Evolutionary conservation across 768 basidiomycete genomes (phyloP), one percentile per base, ranked within the genome.

Genomic region (Russula vinacea): DNA sequence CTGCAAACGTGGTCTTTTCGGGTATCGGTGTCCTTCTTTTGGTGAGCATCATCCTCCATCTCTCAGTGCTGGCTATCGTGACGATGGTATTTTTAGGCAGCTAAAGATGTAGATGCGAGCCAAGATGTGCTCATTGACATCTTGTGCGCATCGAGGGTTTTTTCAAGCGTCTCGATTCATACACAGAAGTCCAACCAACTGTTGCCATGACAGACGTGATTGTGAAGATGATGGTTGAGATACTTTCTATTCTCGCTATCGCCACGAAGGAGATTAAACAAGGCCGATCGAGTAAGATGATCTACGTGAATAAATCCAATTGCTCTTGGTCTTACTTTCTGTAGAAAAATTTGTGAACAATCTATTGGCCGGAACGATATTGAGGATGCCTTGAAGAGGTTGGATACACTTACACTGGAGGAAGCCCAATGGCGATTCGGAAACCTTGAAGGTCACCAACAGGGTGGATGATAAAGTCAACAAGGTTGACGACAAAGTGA

Each of bases 1-100:
- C 53, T 5, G 53, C 60, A 10, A 16, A n/a, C 0, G 9, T 5
- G 1, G 45, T 62, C 16, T 45, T 62, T 39, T n/a, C 33, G 1
- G 62, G 47, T 6, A 62, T 62, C 3, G 62, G 39, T 3, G 39
- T 44, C 4, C 62, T 62, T 22, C 55, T 62, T 14, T 39, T 39
- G 37, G 62, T 57, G 10, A 17, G 37, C n/a, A 13, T 35, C n/a
- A 1, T 45, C 22, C 9, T 49, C n/a, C 19, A 17, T 40, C 5
- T 17, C 35, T 39, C 26, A 5, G 6, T 11, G 14, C 2, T n/a
- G 5, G 14, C 11, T 16, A 33, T 24, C 33, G 5, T 56, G 16
- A 56, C 47, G 24, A 3, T 1, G 9, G 7, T 14, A 13, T 39
- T 22, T 9, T 50, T 51, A 62, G 62, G 55, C 55, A 2, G 62